phyloP scores from a whole-genome alignment of 495 filamentous ascomycete genomes.

The Elasticomyces elasticus region DNA sequence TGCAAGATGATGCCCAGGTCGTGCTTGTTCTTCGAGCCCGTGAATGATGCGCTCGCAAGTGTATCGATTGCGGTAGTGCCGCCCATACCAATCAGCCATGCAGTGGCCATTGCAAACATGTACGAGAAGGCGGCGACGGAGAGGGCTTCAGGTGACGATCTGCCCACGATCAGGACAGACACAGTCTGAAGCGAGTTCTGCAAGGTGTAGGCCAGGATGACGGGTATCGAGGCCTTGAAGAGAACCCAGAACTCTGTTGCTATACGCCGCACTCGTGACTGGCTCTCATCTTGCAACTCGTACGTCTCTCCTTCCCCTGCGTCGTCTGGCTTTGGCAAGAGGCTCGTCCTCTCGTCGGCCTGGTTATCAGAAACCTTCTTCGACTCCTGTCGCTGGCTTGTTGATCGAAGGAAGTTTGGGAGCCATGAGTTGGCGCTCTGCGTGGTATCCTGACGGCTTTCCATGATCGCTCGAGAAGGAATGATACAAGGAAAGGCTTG shows the following conservation, averaged over 20 bases:
- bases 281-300: constrained; percentile 25
- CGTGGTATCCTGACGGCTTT: constrained; percentile 21
- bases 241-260: constrained; percentile 60
- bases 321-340: constrained; percentile 25
- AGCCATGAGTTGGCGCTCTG: constrained; percentile 26
- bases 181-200: constrained; percentile 83
- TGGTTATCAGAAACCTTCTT: not conserved
- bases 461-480: constrained; percentile 17
- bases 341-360: constrained; percentile 14
- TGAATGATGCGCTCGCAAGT: constrained; percentile 76
- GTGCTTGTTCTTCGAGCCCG: constrained; percentile 69
- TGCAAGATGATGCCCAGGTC: constrained; percentile 78
- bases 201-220: constrained; percentile 80
- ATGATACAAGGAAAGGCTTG: not conserved
- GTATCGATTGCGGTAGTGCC: constrained; percentile 88
- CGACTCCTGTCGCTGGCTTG: not conserved
- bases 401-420: constrained; percentile 19
- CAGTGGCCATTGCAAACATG: constrained; percentile 90
- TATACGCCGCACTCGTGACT: constrained; percentile 26
- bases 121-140: constrained; percentile 80
- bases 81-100: constrained; percentile 84
- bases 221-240: constrained; percentile 59
- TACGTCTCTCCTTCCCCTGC: constrained; percentile 24
- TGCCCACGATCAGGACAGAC: constrained; percentile 75
- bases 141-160: constrained; percentile 68